phyloP scores from a whole-genome alignment of 1,284 basidiomycete genomes.

The Trametes pubescens region DNA sequence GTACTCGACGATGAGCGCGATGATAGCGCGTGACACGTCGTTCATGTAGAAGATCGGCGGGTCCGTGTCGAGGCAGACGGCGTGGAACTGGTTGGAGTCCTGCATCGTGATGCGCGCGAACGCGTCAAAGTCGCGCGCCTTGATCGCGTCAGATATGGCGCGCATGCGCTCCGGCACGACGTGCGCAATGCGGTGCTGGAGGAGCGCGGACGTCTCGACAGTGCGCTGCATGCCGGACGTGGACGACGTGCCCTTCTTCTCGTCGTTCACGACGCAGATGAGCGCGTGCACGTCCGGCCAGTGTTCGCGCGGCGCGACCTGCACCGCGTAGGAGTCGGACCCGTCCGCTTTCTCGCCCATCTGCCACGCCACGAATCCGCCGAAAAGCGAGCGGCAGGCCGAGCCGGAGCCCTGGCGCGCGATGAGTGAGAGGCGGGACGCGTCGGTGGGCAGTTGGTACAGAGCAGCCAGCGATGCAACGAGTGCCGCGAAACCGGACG shows the following conservation, averaged over 20 bases:
- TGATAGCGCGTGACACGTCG: conserved; percentile 90
- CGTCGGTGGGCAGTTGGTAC: conserved; percentile 78
- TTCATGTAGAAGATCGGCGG: conserved; percentile 99
- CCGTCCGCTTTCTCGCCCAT: conserved; percentile 78
- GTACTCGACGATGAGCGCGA: conserved; percentile 90
- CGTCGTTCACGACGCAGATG: conserved; percentile 96
- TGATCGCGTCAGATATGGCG: conserved; percentile 84
- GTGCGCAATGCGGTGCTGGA: conserved; percentile 88
- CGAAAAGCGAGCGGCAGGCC: conserved; percentile 96
- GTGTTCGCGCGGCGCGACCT: conserved; percentile 87
- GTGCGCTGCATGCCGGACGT: conserved; percentile 98
- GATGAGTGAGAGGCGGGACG: conserved; percentile 86
- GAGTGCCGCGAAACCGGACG: conserved; percentile 96
- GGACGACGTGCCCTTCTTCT: conserved; percentile 96
- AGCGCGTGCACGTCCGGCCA: conserved; percentile 98
- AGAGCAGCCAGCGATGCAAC: conserved; percentile 90
- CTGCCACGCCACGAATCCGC: conserved; percentile 98
- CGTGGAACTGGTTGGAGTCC: conserved; percentile 99
- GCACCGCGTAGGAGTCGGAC: conserved; percentile 87
- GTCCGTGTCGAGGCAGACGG: conserved; percentile 94
- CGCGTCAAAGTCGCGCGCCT: conserved; percentile 81
- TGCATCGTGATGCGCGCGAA: conserved; percentile 96
- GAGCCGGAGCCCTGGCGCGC: conserved; percentile 98
- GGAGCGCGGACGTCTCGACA: conserved; percentile 89
- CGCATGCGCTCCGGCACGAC: conserved; percentile 93